Evolutionary conservation across 192 early-diverging fungal genomes (phyloP), one percentile per base, ranked within the genome.

Genomic region (Coemansia sp.): DNA sequence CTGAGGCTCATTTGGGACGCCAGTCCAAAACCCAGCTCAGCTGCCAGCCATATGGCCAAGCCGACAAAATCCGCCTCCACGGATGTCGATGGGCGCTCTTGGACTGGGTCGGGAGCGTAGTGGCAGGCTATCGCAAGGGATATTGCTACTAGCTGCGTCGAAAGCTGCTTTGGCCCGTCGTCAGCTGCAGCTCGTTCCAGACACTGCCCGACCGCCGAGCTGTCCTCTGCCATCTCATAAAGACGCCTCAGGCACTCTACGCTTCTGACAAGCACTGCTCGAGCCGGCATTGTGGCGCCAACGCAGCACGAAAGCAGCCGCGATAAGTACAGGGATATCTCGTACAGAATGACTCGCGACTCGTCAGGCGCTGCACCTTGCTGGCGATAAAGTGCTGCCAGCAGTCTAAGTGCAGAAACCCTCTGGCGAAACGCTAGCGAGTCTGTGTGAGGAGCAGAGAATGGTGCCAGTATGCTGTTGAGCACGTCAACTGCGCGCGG

Each of bases 11-110:
- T 32, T 7, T 45, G 25, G 7, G 39, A 17, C 20, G 49, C 11
- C 25, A 17, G 5, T 27, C 37, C 46, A 35, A 24, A 12, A 11
- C 49, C 46, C 32, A 76, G 43, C 37, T 32, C 41, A 3, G 69
- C 54, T 24, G 54, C 79, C 27, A 82, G 51, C 79, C 79, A 82
- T 1, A 63, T 40, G 4, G 64, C 58, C 4, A 76, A 59, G 1
- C 69, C 67, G 5, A 73, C 64, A 47, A 72, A 73, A 24, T 40
- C 36, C 2, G 64, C 70, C 35, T 82, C 79, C 4, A 56, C 27
- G 1, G 58, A 24, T 6, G 17, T 47, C 4, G 56, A 37, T 2
- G 67, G 25, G 40, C 41, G 32, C 27, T 77, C 79, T 11, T 38
- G 5, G 17, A 56, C 24, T 0, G 67, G 67, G 15, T 73, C 60